These are phyloP conservation scores for Rickenella mellea DNA, from an alignment of 768 basidiomycete species.

Conservation along the genomic window DNA sequence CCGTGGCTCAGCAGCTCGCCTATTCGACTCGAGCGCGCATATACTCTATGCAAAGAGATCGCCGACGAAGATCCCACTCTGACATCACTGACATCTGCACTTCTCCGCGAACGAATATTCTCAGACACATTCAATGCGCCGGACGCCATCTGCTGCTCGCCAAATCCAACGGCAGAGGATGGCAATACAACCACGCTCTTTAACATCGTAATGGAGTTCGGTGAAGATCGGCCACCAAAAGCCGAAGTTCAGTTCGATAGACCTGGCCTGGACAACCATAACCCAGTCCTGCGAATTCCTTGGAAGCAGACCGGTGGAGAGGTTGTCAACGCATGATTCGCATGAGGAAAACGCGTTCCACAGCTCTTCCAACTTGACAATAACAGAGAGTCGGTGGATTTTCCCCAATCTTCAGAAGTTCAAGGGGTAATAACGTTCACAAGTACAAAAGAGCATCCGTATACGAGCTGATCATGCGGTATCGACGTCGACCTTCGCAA, in stretches of 20 bases:
- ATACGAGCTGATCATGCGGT: no score
- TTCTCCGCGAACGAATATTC: conserved; percentile 21
- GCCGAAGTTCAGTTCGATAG: conserved; percentile 24
- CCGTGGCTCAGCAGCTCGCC: conserved; percentile 22
- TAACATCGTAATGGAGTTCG: conserved; percentile 25
- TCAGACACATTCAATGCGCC: conserved; percentile 20
- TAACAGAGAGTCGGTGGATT: no score
- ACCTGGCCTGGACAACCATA: conserved; percentile 4
- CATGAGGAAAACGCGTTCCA: no score
- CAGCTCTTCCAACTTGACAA: no score
- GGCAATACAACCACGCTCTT: conserved; percentile 20
- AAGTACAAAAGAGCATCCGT: no score
- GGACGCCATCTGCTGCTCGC: conserved; percentile 21
- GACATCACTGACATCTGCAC: neutral
- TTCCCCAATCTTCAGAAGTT: no score
- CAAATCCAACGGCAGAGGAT: conserved; percentile 12
- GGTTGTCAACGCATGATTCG: no score
- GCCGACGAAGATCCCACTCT: conserved; percentile 11
- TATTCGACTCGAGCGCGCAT: conserved; percentile 17
- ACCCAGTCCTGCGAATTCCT: neutral
- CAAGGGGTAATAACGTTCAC: no score
- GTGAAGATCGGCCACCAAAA: conserved; percentile 12
- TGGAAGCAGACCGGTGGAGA: no score
- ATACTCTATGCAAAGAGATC: conserved; percentile 15
- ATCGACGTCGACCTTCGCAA: no score